Evolutionary conservation across 176 grass and related monocot genomes (phyloP).

Genomic region (Ampelocalamus luodianensis): DNA sequence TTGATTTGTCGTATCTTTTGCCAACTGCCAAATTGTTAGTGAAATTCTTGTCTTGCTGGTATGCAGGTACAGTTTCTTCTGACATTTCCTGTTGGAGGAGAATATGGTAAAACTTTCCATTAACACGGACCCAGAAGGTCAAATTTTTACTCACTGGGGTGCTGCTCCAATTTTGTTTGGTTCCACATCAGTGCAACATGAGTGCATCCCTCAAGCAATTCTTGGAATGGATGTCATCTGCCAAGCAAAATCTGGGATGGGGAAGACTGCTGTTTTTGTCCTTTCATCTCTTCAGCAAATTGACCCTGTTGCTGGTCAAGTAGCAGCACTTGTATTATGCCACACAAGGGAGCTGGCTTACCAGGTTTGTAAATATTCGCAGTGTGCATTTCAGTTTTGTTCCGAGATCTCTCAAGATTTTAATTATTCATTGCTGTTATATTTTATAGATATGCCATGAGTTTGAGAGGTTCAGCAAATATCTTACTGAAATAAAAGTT

Average conservation of each 20-base stretch:
- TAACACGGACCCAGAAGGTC: conserved; percentile 77
- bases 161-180: conserved; percentile 91
- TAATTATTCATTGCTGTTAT: not conserved
- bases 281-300: conserved; percentile 95
- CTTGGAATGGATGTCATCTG: conserved; percentile 99
- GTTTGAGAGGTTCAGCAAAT: conserved; percentile 99
- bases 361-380: conserved; percentile 53
- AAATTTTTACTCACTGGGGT: conserved; percentile 93
- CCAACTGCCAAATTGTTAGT: not conserved
- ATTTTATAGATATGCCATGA: conserved; percentile 83
- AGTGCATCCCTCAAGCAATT: conserved; percentile 99
- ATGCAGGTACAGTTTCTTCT: conserved; percentile 84
- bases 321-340: conserved; percentile 86
- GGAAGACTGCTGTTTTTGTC: conserved; percentile 98
- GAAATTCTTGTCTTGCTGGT: conserved; percentile 12
- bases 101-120: conserved; percentile 92
- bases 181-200: conserved; percentile 98
- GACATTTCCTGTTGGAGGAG: conserved; percentile 67
- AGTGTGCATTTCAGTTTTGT: not conserved
- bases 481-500: conserved; percentile 83
- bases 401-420: not conserved
- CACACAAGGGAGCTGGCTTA: conserved; percentile 94
- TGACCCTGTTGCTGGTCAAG: conserved; percentile 86
- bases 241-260: conserved; percentile 99
- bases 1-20: not conserved